Base-by-base conservation (phyloP, 1,139 yeast genomes). In the Pichia kudriavzevii region DNA sequence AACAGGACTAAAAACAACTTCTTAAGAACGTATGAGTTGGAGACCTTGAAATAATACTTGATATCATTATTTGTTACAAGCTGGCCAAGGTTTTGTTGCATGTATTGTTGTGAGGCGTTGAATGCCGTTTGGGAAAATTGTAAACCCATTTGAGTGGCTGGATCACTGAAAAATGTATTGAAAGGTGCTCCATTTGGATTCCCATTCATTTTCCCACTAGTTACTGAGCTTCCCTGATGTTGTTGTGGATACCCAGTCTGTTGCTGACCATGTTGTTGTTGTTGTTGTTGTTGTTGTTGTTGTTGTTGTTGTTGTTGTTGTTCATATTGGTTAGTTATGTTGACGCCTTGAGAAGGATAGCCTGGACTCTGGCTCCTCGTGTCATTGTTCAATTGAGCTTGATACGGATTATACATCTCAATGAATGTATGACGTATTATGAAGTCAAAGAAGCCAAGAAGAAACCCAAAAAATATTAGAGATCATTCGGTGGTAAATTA, bases 81-180 rank as follows among this genome's bases (percentile, higher is more conserved):
- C 44, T 67, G 65, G 14, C 77, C 75, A 41, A 80, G 66, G 55
- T 80, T 82, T 46, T 77, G 78, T 45, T 80, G 84, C 50, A 85
- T 60, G 56, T 82, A 83, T 45, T 79, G 80, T 48, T 82, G 84
- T 25, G 76, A 69, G 28, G 72, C 69, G 39, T 71, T 77, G 35
- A 91, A 72, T 5, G 97, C 95, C 37, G 73, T 72, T 50, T 84
- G 81, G 22, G 97, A 95, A 42, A 88, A 76, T 52, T 84, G 95
- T 23, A 91, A 72, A 2, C 96, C 95, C 67, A 91, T 71, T 35
- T 82, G 75, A 0, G 94, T 74, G 5, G 85, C 74, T 15, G 95
- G 93, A 52, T 84, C 95, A 46, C 71, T 73, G 56, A 85, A 72
- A 46, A 81, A 67, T 42, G 64, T 62, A 32, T 50, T 48, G 30